These are phyloP conservation scores for Ramaria sp. DNA, from an alignment of 768 basidiomycete species.

Conservation along the genomic window DNA sequence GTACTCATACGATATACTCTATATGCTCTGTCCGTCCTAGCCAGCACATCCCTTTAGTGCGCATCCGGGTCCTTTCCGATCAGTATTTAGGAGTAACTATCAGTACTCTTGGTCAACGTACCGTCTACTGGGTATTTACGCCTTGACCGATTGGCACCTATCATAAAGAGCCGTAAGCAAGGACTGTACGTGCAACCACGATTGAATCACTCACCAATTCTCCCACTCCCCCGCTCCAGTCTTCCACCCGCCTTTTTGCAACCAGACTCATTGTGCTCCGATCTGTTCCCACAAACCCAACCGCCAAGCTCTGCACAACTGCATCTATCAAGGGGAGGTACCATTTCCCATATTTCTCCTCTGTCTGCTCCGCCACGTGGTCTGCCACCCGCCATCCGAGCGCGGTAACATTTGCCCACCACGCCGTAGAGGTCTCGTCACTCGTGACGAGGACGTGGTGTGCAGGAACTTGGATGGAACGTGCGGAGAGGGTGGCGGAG, in stretches of 20 bases:
- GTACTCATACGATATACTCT: too few relatives aligned
- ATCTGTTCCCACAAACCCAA: slow-evolving; percentile 65
- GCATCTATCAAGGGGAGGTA: slow-evolving; percentile 68
- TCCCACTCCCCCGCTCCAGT: slow-evolving; percentile 31
- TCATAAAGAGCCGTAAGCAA: background rate
- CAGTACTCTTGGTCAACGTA: too few relatives aligned
- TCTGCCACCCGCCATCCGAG: slow-evolving; percentile 44
- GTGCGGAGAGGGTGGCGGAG: slow-evolving; percentile 26
- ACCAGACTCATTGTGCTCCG: slow-evolving; percentile 61
- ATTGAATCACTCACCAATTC: background rate
- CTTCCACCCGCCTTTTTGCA: slow-evolving; percentile 52
- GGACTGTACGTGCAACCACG: too few relatives aligned
- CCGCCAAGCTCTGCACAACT: slow-evolving; percentile 53
- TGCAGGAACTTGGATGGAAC: background rate
- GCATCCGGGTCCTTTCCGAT: background rate
- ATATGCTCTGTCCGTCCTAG: too few relatives aligned
- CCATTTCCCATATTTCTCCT: slow-evolving; percentile 38
- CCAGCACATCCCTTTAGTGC: background rate
- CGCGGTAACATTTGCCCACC: slow-evolving; percentile 43
- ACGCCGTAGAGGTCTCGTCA: slow-evolving; percentile 44
- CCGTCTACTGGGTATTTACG: too few relatives aligned
- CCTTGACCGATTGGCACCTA: background rate
- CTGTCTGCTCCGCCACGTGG: slow-evolving; percentile 32
- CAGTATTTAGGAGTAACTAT: too few relatives aligned
- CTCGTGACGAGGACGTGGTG: slow-evolving; percentile 50